Conservation (phyloP, 495 filamentous ascomycete genomes). For the Hyaloscypha variabilis region DNA sequence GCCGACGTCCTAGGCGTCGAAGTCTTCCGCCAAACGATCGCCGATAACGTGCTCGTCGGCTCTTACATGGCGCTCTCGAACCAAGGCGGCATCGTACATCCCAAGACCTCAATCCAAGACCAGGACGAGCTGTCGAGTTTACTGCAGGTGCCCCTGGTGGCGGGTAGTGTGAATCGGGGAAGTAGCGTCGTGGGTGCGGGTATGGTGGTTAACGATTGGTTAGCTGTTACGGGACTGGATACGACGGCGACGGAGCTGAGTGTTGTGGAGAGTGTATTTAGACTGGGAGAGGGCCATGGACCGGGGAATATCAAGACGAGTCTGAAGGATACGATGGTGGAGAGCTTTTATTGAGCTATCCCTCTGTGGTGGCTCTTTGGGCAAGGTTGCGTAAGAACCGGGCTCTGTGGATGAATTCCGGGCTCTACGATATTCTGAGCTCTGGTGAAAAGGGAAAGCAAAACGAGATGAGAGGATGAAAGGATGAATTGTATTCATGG, state of each 20-base stretch:
- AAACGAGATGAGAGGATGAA: not conserved
- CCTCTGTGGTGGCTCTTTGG: not conserved
- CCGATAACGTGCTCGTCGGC: conserved; percentile 94
- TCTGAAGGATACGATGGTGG: conserved; percentile 96
- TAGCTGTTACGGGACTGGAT: conserved; percentile 94
- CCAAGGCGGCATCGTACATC: conserved; percentile 95
- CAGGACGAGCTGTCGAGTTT: conserved; percentile 95
- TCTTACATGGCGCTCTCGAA: conserved; percentile 96
- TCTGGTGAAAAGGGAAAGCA: not conserved
- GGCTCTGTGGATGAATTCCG: not conserved
- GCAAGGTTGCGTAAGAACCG: not conserved
- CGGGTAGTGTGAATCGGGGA: conserved; percentile 90
- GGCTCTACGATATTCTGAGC: not conserved
- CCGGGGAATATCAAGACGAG: conserved; percentile 73
- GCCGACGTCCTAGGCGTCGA: conserved; percentile 97
- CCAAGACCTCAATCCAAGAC: conserved; percentile 94
- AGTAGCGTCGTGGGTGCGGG: conserved; percentile 93
- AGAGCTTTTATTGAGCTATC: conserved; percentile 78
- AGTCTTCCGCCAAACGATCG: conserved; percentile 96
- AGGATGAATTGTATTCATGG: not conserved
- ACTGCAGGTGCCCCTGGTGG: conserved; percentile 93
- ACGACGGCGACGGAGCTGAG: conserved; percentile 96
- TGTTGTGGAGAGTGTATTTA: conserved; percentile 94
- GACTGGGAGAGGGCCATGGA: conserved; percentile 84
- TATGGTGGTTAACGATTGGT: conserved; percentile 99